A percentile compares a stretch with the other conserved stretches of the same genome.
These are phyloP conservation scores for Rhizopogon salebrosus DNA, from an alignment of 768 basidiomycete genomes.

Conservation along the genomic window DNA sequence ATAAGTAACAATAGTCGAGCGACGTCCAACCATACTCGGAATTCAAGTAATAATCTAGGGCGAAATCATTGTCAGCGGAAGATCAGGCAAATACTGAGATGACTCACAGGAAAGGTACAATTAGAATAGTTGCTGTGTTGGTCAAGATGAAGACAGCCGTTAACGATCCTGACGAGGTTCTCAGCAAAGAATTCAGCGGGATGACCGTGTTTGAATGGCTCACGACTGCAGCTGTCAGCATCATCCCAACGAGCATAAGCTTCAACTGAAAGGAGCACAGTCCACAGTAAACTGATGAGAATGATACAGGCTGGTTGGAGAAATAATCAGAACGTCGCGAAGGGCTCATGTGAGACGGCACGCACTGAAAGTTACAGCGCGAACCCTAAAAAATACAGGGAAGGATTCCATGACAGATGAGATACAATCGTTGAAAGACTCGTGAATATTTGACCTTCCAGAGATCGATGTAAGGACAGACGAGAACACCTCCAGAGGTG, in stretches of 20 bases:
- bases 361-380: constrained; percentile 25
- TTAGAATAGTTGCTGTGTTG: constrained; percentile 34
- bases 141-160: constrained; percentile 39
- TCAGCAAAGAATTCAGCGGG: background rate
- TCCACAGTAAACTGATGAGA: constrained; percentile 44
- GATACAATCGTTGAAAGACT: background rate
- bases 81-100: background rate
- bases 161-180: constrained; percentile 33
- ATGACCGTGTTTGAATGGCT: constrained; percentile 13
- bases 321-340: background rate
- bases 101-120: constrained; percentile 40
- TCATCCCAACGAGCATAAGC: constrained; percentile 42
- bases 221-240: constrained; percentile 42
- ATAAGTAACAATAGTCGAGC: constrained; percentile 45
- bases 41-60: constrained; percentile 39
- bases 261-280: constrained; percentile 40
- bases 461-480: constrained; percentile 9
- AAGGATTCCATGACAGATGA: constrained; percentile 23
- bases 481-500: constrained; percentile 16
- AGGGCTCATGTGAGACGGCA: background rate
- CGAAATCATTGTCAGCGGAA: background rate
- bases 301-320: constrained; percentile 35
- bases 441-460: constrained; percentile 11
- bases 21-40: constrained; percentile 50
- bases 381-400: constrained; percentile 25